Conservation (phyloP, 805 yeast genomes). For the Sporopachydermia quercuum region DNA sequence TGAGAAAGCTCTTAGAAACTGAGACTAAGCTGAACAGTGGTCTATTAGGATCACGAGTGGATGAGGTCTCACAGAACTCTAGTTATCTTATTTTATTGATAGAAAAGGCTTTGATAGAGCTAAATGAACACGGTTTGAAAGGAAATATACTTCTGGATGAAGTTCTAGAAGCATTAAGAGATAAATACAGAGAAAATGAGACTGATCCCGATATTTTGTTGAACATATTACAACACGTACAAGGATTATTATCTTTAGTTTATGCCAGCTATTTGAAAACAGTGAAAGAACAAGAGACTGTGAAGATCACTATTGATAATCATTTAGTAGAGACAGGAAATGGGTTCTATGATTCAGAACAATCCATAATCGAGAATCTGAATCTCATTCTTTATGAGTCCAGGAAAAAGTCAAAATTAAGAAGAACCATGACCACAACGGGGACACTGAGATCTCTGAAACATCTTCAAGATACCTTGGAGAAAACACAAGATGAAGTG, state of each 20-base stretch:
- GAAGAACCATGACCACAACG: neutral
- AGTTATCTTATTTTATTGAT: neutral
- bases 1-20: neutral
- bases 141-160: conserved; percentile 2
- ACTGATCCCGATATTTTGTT: neutral
- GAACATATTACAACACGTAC: neutral
- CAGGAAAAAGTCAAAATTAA: neutral
- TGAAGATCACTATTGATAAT: conserved; percentile 1
- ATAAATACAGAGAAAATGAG: neutral
- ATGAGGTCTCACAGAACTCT: neutral
- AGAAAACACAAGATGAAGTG: neutral
- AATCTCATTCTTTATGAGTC: neutral
- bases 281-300: neutral
- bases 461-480: neutral
- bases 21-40: neutral
- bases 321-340: neutral
- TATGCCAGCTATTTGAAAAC: neutral
- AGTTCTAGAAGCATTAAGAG: conserved; percentile 2
- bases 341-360: neutral
- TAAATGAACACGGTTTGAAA: conserved; percentile 1
- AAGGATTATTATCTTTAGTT: neutral
- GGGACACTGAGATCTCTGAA: neutral
- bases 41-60: neutral
- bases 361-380: conserved; percentile 3
- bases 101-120: neutral